Evolutionary conservation across 2,329 filamentous ascomycete species (phyloP), one percentile per base, ranked within the genome.

Genomic region (Chrysoporthe austroafricana): DNA sequence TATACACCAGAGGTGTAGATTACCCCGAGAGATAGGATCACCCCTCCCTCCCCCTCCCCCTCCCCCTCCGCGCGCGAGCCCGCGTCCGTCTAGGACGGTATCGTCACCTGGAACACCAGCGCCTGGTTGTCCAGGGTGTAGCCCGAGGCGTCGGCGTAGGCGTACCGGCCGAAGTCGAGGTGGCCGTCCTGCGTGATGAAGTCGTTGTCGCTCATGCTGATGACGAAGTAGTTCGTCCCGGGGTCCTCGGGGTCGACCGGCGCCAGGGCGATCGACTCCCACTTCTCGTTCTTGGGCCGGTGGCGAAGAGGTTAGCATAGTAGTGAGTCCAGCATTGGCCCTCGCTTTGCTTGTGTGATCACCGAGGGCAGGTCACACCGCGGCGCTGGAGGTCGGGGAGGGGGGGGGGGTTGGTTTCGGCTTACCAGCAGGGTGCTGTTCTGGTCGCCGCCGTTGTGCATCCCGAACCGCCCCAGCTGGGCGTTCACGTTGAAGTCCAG

Each of bases 121-220:
- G 83, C 85, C 77, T 91, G 90, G 67, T 82, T 90, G 71, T 90
- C 84, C 56, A 91, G 74, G 69, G 84, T 81, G 72, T 79, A 86
- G 0, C 86, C 87, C 43, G 82, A 84, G 5, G 72, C 82, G 74
- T 91, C 89, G 5, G 79, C 76, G 72, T 89, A 91, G 14, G 76
- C 74, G 56, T 85, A 82, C 66, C 80, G 77, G 8, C 89, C 89
- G 67, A 79, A 81, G 71, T 91, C 85, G 76, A 90, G 84, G 70
- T 71, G 73, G 66, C 88, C 89, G 75, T 92, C 81, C 76, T 92
- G 89, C 0, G 90, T 92, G 66, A 93, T 88, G 72, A 92, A 92
- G 76, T 93, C 90, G 74, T 93, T 91, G 73, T 93, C 91, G 66
- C 86, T 90, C 61, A 91, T 78, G 14, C 84, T 86, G 70, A 93